Percentiles rank a stretch among this genome's conserved stretches.
Conservation (phyloP, 495 filamentous ascomycete species). For the Aspergillus conjunctus region DNA sequence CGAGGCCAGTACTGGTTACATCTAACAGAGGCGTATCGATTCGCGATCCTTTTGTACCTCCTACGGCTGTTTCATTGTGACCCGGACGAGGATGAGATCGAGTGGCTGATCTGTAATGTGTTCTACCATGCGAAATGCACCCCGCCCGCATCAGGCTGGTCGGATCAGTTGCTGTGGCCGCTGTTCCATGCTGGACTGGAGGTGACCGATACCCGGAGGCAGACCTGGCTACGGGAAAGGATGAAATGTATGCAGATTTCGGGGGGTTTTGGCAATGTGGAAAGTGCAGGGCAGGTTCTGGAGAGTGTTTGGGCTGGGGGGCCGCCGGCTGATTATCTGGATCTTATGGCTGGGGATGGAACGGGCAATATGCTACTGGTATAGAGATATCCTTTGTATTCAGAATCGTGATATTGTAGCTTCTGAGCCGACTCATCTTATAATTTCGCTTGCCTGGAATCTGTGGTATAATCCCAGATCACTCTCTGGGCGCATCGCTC, state of each 20-base stretch:
- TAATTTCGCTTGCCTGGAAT: neutral
- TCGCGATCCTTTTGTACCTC: neutral
- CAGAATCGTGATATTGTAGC: no score
- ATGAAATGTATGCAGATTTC: neutral
- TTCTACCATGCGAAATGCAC: neutral
- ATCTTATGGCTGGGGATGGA: neutral
- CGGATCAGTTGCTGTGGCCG: neutral
- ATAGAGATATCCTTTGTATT: no score
- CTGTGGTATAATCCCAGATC: neutral
- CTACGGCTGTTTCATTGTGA: neutral
- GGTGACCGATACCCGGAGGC: neutral
- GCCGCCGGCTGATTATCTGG: neutral
- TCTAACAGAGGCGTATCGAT: neutral
- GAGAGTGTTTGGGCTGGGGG: neutral
- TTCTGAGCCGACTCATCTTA: no score
- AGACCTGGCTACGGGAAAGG: neutral
- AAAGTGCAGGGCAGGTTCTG: neutral
- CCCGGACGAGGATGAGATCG: neutral
- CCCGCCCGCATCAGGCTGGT: neutral
- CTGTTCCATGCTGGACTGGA: neutral
- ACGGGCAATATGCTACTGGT: neutral
- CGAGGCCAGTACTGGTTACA: neutral
- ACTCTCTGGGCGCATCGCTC: neutral
- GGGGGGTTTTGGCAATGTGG: neutral
- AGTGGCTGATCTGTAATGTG: neutral